Evolutionary conservation across 768 basidiomycete genomes (phyloP), one percentile per base, ranked within the genome.

Genomic region (Trametes elegans): DNA sequence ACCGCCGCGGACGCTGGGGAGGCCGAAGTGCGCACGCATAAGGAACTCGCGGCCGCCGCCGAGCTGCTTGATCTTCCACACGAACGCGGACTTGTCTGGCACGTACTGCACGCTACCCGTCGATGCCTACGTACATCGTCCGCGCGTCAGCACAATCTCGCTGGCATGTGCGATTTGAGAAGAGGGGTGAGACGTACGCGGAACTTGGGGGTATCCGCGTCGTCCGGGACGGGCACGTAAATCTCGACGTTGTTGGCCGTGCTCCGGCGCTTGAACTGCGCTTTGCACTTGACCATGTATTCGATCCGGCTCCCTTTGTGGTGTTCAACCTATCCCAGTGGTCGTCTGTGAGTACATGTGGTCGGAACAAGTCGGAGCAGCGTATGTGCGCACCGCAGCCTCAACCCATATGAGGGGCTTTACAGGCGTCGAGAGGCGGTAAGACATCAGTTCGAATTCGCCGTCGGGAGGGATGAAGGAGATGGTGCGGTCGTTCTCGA

Each of bases 381-480:
- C n/a, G n/a, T n/a, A n/a, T n/a, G n/a, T 8, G 32, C 47, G 35
- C 8, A 98, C 92, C 1, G 90, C 84, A 1, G 97, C 97, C 70
- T 99, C 97, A 7, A 98, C 96, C 90, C 91, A 99, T 26, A 99
- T 83, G 16, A 99, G 78, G 2, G 97, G 97, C 69, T 99, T 99
- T 53, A 98, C 96, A 0, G 93, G 91, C 1, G 94, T 96, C 5
- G 90, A 92, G 0, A 95, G 81, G n/a, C 97, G 87, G 71, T 98
- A 98, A 4, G 89, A 90, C 94, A 98, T 98, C 54, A 98, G 82
- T 67, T 98, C 97, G 66, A 99, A 98, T 70, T 98, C 96, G 65
- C 97, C 97, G 68, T 98, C 96, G 3, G 97, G 96, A 0, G 97
- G 97, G 64, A 98, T 99, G 75, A 99, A 99, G 31, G 92, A 94